Evolutionary conservation across 2,329 filamentous ascomycete genomes (phyloP).

Genomic region (Alternaria incomplexa): DNA sequence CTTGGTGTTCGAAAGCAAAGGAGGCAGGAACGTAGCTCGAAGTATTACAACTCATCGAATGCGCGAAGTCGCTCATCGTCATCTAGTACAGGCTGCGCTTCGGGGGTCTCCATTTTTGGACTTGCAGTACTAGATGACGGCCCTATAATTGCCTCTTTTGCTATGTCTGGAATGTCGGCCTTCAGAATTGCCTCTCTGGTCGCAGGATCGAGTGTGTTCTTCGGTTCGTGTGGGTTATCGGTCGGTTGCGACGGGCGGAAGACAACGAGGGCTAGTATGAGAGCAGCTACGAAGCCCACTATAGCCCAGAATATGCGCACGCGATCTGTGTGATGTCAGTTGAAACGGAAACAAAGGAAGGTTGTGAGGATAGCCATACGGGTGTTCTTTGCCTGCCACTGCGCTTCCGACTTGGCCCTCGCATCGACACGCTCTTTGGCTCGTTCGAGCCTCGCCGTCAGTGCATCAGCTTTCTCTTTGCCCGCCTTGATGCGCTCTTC

Average conservation of each 20-base stretch:
- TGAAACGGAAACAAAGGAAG: background rate
- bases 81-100: slow-evolving; percentile 2
- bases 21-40: background rate
- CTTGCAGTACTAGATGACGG: slow-evolving; percentile 9
- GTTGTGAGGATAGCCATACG: slow-evolving; percentile 25
- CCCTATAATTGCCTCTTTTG: slow-evolving; percentile 42
- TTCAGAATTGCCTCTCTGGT: slow-evolving; percentile 31
- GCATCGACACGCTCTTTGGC: slow-evolving; percentile 69
- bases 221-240: slow-evolving; percentile 8
- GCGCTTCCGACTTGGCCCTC: slow-evolving; percentile 70
- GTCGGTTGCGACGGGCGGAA: slow-evolving; percentile 41
- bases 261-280: slow-evolving; percentile 56
- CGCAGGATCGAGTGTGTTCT: slow-evolving; percentile 20
- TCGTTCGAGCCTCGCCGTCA: slow-evolving; percentile 68
- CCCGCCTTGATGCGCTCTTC: slow-evolving; percentile 67
- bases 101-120: slow-evolving; percentile 6
- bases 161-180: slow-evolving; percentile 40
- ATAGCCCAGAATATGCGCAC: slow-evolving; percentile 69
- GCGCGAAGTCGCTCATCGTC: slow-evolving; percentile 25
- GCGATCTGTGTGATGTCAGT: slow-evolving; percentile 49
- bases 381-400: slow-evolving; percentile 69
- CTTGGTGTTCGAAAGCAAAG: background rate
- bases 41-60: slow-evolving; percentile 32
- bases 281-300: slow-evolving; percentile 52
- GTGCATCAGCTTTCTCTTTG: slow-evolving; percentile 63